Conservation (phyloP, 306 rosid species). For the Trifolium repens region DNA sequence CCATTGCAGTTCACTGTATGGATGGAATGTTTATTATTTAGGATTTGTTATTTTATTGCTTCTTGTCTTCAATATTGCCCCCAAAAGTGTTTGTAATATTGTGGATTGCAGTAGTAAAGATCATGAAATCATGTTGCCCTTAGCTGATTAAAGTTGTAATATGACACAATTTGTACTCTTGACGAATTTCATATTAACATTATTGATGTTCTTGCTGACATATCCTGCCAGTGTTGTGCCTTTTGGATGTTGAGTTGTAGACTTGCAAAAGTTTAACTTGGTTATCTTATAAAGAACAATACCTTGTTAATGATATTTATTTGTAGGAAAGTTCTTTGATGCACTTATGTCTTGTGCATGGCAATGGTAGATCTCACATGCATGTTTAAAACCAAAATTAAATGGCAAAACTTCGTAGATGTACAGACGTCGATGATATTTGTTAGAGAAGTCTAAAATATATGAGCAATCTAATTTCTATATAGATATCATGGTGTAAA, state of each 20-base stretch:
- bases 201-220: background rate
- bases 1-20: constrained; percentile 16
- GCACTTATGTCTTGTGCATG: background rate
- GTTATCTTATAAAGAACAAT: background rate
- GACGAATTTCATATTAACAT: background rate
- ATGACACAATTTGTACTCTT: background rate
- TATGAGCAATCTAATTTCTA: background rate
- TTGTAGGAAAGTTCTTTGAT: background rate
- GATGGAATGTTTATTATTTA: background rate
- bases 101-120: background rate
- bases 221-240: background rate
- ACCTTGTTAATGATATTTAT: background rate
- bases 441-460: constrained; percentile 23
- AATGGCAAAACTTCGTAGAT: background rate
- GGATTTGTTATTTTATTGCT: constrained; percentile 4
- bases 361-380: background rate
- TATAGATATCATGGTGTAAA: background rate
- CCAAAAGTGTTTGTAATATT: background rate
- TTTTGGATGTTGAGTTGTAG: constrained; percentile 11
- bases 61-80: constrained; percentile 5
- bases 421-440: background rate
- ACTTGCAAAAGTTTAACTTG: background rate
- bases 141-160: constrained; percentile 11
- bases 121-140: constrained; percentile 6
- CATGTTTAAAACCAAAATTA: background rate